Evolutionary conservation across 75 land plant species (phyloP).

Genomic region (Cryptomeria japonica): DNA sequence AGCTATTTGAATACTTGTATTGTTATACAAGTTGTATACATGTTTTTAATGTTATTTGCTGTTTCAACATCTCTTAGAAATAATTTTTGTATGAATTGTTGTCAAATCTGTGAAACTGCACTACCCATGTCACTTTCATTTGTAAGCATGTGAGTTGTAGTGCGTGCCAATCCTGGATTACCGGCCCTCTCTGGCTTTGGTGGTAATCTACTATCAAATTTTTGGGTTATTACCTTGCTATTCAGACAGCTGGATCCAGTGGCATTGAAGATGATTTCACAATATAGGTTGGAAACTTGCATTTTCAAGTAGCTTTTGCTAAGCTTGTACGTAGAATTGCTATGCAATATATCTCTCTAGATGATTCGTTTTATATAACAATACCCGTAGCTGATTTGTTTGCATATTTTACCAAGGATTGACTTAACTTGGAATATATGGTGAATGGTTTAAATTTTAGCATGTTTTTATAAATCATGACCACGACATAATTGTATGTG

Average conservation of each 20-base stretch:
- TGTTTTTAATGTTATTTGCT: no score
- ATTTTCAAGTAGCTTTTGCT: constrained; percentile 1
- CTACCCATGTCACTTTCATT: not conserved
- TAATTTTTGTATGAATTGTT: no score
- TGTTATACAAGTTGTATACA: no score
- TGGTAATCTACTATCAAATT: no score
- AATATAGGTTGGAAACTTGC: not conserved
- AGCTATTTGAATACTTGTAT: no score
- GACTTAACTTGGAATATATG: not conserved
- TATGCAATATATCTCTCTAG: not conserved
- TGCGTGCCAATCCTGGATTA: not conserved
- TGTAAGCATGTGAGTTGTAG: not conserved
- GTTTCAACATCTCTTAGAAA: no score
- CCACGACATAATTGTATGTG: no score
- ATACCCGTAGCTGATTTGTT: not conserved
- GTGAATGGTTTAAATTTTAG: not conserved
- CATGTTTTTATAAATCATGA: not conserved
- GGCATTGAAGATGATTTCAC: not conserved
- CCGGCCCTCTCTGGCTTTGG: not conserved
- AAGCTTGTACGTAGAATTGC: not conserved
- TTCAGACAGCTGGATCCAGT: not conserved
- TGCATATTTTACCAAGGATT: not conserved
- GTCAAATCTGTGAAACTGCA: no score
- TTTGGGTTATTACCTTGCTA: not conserved
- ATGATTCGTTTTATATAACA: not conserved